Percentiles rank a stretch among this genome's conserved stretches.
phyloP scores from a whole-genome alignment of 257 asterid species.

The Capsicum baccatum region DNA sequence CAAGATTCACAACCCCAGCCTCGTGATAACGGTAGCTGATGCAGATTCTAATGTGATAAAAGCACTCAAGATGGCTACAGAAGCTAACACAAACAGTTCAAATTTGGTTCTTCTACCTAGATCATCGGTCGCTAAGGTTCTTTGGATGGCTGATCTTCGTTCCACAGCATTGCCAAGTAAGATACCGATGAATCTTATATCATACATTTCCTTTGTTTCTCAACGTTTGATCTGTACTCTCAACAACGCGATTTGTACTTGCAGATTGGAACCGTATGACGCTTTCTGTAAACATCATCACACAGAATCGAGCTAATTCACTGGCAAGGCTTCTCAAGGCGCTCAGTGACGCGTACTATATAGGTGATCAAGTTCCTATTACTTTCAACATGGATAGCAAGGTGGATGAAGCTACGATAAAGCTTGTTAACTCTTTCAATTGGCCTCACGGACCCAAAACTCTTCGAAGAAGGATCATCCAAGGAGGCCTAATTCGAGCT shows the following conservation, averaged over 20 bases:
- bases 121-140: conserved; percentile 61
- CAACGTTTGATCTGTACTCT: conserved; percentile 3
- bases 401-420: conserved; percentile 77
- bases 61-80: conserved; percentile 81
- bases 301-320: conserved; percentile 75
- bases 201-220: not conserved
- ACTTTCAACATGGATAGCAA: conserved; percentile 92
- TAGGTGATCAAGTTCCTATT: conserved; percentile 78
- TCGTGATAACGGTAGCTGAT: conserved; percentile 67
- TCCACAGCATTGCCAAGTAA: conserved; percentile 84
- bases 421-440: conserved; percentile 63
- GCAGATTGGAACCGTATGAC: conserved; percentile 93
- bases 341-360: conserved; percentile 68
- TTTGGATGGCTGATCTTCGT: conserved; percentile 97
- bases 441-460: conserved; percentile 92
- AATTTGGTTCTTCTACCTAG: conserved; percentile 70
- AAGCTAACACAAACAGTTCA: conserved; percentile 47
- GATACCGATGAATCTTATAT: conserved; percentile 16
- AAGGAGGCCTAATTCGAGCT: conserved; percentile 91
- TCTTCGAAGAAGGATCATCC: conserved; percentile 82
- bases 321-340: conserved; percentile 78
- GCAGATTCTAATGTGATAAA: conserved; percentile 65
- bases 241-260: not conserved
- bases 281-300: conserved; percentile 76
- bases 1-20: conserved; percentile 84